Conservation (phyloP, 768 basidiomycete genomes). For the Sistotremastrum niveocremeum region DNA sequence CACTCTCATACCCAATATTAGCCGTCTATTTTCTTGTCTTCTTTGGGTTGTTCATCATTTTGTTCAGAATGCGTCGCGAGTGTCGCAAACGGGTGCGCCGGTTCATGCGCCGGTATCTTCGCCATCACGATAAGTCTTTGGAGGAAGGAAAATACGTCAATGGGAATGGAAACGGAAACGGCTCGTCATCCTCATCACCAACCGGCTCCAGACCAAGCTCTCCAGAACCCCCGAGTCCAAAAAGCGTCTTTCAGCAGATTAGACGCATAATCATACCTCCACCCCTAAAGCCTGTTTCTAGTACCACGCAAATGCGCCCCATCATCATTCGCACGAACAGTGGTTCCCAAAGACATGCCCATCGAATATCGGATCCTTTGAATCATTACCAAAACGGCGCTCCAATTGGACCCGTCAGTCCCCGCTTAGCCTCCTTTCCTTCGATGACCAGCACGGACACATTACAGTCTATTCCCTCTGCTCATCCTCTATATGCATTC, state of each 20-base stretch:
- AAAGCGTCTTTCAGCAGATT: neutral
- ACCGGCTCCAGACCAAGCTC: constrained; percentile 1
- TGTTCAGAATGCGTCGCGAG: constrained; percentile 45
- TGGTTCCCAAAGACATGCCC: neutral
- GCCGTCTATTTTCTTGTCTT: constrained; percentile 38
- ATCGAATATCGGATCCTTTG: constrained; percentile 1
- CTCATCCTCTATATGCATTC: constrained; percentile 6
- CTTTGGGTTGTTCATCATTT: constrained; percentile 28
- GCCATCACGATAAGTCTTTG: constrained; percentile 16
- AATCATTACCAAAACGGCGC: neutral
- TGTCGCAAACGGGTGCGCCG: constrained; percentile 31
- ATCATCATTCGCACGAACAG: neutral
- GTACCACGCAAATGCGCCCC: neutral
- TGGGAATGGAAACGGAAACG: neutral
- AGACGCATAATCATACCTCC: neutral
- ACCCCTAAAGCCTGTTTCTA: neutral
- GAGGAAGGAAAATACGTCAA: constrained; percentile 2
- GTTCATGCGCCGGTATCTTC: constrained; percentile 25
- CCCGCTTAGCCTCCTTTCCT: neutral
- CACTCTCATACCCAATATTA: constrained; percentile 52
- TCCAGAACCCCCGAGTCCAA: neutral
- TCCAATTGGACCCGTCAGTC: neutral
- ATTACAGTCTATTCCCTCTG: neutral
- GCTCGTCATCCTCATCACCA: neutral
- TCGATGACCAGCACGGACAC: neutral